A percentile compares a stretch with the other conserved stretches of the same genome.
These are phyloP conservation scores for Solanum neorickii DNA, from an alignment of 257 asterid species.

Conservation along the genomic window DNA sequence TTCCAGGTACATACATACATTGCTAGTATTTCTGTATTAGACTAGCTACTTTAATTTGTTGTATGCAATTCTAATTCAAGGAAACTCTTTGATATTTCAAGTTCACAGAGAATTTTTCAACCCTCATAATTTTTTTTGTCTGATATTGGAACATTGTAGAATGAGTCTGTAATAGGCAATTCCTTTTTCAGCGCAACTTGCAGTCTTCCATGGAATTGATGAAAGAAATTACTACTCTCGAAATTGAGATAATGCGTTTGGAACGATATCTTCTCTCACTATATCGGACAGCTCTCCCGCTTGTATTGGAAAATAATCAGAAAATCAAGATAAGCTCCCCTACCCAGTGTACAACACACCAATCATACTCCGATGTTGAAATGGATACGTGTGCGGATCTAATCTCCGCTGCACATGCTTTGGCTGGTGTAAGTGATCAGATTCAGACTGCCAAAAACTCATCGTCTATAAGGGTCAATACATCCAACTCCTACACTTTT, in stretches of 20 bases:
- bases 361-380: slow-evolving; percentile 9
- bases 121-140: not conserved
- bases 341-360: slow-evolving; percentile 12
- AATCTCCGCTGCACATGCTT: slow-evolving; percentile 31
- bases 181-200: not conserved
- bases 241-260: slow-evolving; percentile 56
- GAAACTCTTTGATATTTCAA: not conserved
- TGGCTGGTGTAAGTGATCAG: slow-evolving; percentile 26
- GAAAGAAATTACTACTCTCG: slow-evolving; percentile 64
- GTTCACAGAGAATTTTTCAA: no score
- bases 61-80: not conserved
- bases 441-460: slow-evolving; percentile 26
- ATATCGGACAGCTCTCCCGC: slow-evolving; percentile 42
- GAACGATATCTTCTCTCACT: slow-evolving; percentile 72
- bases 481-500: not conserved
- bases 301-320: slow-evolving; percentile 10
- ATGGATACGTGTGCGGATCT: slow-evolving; percentile 1
- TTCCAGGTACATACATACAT: slow-evolving; percentile 12
- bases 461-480: slow-evolving; percentile 39
- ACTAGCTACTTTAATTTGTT: not conserved
- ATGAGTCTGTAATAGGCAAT: not conserved
- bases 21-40: not conserved
- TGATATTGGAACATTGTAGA: not conserved
- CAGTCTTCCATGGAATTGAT: slow-evolving; percentile 64
- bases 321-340: slow-evolving; percentile 10